Conservation (phyloP, 305 asterid species). For the Rubia tinctorum region DNA sequence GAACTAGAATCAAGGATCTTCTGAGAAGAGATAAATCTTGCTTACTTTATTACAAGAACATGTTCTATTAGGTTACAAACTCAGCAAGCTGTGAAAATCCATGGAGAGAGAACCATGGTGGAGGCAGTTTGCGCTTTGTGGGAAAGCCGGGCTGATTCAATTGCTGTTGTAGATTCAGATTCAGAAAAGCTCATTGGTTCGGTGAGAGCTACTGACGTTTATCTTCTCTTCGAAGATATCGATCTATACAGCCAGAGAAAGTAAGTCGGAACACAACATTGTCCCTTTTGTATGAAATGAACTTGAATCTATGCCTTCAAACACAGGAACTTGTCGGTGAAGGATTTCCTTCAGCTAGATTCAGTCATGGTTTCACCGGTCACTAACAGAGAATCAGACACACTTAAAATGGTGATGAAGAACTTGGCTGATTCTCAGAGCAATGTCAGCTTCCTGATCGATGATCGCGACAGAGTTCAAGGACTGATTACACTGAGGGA, state of each 20-base stretch:
- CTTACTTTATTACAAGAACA: neutral
- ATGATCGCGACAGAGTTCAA: conserved; percentile 6
- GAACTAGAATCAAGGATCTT: conserved; percentile 3
- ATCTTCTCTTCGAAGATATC: conserved; percentile 12
- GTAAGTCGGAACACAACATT: neutral
- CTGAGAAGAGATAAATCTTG: neutral
- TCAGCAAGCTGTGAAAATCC: conserved; percentile 10
- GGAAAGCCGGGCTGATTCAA: conserved; percentile 7
- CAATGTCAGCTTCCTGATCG: conserved; percentile 10
- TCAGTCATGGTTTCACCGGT: conserved; percentile 7
- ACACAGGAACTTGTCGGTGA: conserved; percentile 11
- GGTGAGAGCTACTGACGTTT: conserved; percentile 9
- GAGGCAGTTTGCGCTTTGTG: conserved; percentile 15
- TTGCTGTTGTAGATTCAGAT: conserved; percentile 15
- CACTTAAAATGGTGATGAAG: conserved; percentile 13
- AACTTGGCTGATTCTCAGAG: neutral
- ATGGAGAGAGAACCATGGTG: conserved; percentile 17
- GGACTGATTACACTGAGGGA: conserved; percentile 14
- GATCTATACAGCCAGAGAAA: conserved; percentile 16
- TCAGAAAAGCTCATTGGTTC: conserved; percentile 10
- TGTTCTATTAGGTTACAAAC: conserved; percentile 6
- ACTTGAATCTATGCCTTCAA: neutral
- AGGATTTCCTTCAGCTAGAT: conserved; percentile 16
- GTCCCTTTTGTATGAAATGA: neutral
- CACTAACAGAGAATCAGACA: conserved; percentile 13